phyloP scores from a whole-genome alignment of 2,329 filamentous ascomycete genomes.

The Neonectria sp. region DNA sequence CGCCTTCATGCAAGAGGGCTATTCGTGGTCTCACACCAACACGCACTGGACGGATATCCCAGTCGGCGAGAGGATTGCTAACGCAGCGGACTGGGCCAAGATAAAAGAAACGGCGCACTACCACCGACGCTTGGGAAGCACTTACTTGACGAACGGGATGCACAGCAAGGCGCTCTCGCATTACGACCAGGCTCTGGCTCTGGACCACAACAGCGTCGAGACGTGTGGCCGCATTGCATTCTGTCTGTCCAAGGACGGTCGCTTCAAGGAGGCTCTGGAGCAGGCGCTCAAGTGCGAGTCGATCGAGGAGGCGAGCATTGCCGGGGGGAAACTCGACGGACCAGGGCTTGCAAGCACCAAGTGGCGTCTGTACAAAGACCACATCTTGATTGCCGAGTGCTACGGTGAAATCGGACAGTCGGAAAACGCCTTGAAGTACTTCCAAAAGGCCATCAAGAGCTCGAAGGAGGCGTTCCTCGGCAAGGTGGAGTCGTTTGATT shows the following conservation, averaged over 20 bases:
- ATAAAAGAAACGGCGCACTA: conserved; percentile 55
- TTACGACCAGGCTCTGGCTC: conserved; percentile 54
- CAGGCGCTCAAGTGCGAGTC: conserved; percentile 55
- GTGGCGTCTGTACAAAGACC: conserved; percentile 60
- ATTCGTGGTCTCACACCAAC: conserved; percentile 55
- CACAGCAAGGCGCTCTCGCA: conserved; percentile 53
- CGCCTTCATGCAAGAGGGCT: conserved; percentile 56
- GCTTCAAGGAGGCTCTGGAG: conserved; percentile 54
- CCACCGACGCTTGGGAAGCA: conserved; percentile 58
- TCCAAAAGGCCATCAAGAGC: conserved; percentile 53
- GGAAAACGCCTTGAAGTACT: conserved; percentile 54
- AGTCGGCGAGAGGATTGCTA: conserved; percentile 53
- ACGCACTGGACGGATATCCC: conserved; percentile 55
- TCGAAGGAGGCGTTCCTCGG: conserved; percentile 46
- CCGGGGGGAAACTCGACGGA: conserved; percentile 42
- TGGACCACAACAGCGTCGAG: conserved; percentile 57
- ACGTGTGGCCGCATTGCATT: conserved; percentile 59
- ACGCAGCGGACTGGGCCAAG: conserved; percentile 55
- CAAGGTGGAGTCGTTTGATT: conserved; percentile 54
- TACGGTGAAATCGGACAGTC: conserved; percentile 52
- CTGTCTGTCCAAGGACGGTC: conserved; percentile 55
- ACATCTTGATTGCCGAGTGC: conserved; percentile 56
- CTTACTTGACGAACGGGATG: conserved; percentile 55
- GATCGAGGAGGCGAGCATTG: conserved; percentile 52
- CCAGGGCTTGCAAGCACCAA: conserved; percentile 48